Base-by-base conservation (phyloP, 805 yeast species). In the Yarrowia hollandica region DNA sequence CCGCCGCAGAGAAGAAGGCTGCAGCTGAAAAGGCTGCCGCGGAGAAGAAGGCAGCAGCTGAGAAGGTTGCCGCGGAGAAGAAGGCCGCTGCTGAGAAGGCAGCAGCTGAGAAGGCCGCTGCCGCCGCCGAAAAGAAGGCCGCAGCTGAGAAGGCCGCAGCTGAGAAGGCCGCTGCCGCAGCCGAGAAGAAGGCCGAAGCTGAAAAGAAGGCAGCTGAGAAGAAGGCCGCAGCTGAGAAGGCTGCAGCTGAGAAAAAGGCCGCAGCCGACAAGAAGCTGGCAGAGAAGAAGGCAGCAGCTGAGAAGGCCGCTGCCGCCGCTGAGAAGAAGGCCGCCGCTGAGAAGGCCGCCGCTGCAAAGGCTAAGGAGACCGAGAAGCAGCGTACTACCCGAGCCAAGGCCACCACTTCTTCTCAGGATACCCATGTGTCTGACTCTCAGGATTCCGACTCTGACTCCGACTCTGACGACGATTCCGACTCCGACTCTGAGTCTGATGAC, bases 351-450 rank as follows among this genome's bases (percentile, higher is more conserved):
- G n/a, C n/a, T n/a, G n/a, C n/a, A n/a, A n/a, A n/a, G n/a, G n/a
- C n/a, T n/a, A n/a, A n/a, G n/a, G n/a, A n/a, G n/a, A n/a, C n/a
- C n/a, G n/a, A n/a, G n/a, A n/a, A n/a, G n/a, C n/a, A n/a, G n/a
- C n/a, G n/a, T n/a, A n/a, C n/a, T n/a, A n/a, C n/a, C n/a, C n/a
- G n/a, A n/a, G n/a, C n/a, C n/a, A n/a, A n/a, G 15, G 21, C 37
- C 8, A 2, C 38, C 9, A 14, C 15, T 12, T 23, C 30, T 15
- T 39, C 46, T n/a, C 46, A 39, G 31, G 46, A 39, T 26, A 23
- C 46, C 5, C 46, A 39, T 39, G 46, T 25, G n/a, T 39, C 46
- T 10, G 46, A 39, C 46, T 23, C 31, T 16, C 31, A 39, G 31
- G 19, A 42, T 12, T 42, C 50, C 15, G 35, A 30, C 9, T 39